phyloP scores from a whole-genome alignment of 2,329 filamentous ascomycete species.

The Bretziella fagacearum region DNA sequence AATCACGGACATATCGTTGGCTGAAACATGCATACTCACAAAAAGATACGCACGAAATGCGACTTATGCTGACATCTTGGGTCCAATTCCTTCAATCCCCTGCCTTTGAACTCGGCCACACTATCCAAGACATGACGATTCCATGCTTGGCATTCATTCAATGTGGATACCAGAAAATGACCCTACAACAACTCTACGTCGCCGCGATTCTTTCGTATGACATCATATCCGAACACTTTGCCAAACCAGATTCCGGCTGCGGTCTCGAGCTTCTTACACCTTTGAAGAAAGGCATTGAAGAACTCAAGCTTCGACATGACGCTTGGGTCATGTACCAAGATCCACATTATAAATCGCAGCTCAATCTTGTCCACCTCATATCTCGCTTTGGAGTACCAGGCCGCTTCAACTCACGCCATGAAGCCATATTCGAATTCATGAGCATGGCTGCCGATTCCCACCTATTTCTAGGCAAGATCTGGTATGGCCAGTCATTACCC shows the following conservation, averaged over 20 bases:
- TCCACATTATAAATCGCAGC: background rate
- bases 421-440: slow-evolving; percentile 5
- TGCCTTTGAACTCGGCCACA: slow-evolving; percentile 1
- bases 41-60: too few relatives aligned
- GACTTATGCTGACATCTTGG: too few relatives aligned
- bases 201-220: background rate
- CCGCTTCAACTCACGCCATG: background rate
- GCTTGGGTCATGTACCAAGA: slow-evolving; percentile 4
- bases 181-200: background rate
- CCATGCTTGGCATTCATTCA: background rate
- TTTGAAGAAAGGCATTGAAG: background rate
- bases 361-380: background rate
- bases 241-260: background rate
- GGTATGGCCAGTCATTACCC: background rate
- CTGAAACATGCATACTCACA: too few relatives aligned
- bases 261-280: background rate
- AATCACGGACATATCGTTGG: too few relatives aligned
- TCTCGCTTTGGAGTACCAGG: slow-evolving; percentile 1
- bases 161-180: background rate
- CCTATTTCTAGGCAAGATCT: background rate
- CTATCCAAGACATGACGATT: slow-evolving; percentile 3
- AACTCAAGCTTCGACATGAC: background rate
- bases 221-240: background rate
- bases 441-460: slow-evolving; percentile 2
- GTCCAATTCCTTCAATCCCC: background rate